These are phyloP conservation scores for Ogataea nonfermentans DNA, from an alignment of 805 yeast genomes.

Conservation along the genomic window DNA sequence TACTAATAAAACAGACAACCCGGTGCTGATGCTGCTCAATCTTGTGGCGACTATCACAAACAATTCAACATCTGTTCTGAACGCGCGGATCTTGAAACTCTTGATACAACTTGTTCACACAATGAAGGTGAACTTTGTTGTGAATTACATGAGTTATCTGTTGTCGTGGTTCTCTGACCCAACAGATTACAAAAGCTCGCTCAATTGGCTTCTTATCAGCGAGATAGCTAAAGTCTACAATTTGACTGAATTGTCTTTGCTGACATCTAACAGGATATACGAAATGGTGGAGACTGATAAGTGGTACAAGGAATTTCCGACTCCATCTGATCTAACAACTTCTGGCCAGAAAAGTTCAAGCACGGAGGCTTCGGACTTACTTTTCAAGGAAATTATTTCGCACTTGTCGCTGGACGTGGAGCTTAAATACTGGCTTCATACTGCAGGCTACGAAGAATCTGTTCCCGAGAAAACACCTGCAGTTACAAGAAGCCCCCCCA, in stretches of 20 bases:
- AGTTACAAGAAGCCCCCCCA: slow-evolving; percentile 18
- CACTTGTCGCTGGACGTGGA: slow-evolving; percentile 9
- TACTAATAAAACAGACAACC: slow-evolving; percentile 39
- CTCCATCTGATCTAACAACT: background rate
- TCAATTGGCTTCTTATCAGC: slow-evolving; percentile 18
- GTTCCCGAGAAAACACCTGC: slow-evolving; percentile 10
- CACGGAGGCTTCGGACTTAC: background rate
- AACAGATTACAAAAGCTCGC: slow-evolving; percentile 20
- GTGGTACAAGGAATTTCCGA: slow-evolving; percentile 22
- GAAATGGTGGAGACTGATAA: slow-evolving; percentile 8
- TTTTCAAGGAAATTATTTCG: slow-evolving; percentile 7
- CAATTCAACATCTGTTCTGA: slow-evolving; percentile 23
- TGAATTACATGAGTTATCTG: slow-evolving; percentile 23
- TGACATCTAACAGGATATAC: slow-evolving; percentile 9
- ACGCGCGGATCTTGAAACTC: slow-evolving; percentile 26
- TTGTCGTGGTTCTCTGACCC: slow-evolving; percentile 21
- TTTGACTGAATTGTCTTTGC: slow-evolving; percentile 11
- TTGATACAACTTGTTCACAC: slow-evolving; percentile 27
- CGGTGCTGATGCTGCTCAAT: slow-evolving; percentile 39
- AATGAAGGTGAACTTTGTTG: slow-evolving; percentile 25
- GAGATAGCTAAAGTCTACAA: slow-evolving; percentile 10
- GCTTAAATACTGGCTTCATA: slow-evolving; percentile 16
- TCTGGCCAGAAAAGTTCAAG: background rate
- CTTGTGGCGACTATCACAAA: slow-evolving; percentile 34
- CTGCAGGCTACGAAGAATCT: slow-evolving; percentile 12